phyloP scores from a whole-genome alignment of 2,329 filamentous ascomycete species.

The Stemphylium beticola region DNA sequence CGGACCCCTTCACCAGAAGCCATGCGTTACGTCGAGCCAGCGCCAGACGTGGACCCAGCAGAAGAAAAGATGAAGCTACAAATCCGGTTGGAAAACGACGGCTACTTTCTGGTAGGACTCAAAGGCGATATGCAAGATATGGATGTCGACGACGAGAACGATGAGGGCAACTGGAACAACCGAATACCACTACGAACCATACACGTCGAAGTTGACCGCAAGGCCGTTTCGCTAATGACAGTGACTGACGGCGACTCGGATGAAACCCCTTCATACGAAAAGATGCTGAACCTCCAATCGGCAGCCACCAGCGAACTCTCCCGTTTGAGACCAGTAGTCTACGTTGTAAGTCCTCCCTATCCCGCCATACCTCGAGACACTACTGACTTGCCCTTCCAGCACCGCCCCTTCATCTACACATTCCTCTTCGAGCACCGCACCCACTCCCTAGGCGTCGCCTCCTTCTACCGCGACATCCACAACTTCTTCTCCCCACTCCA shows the following conservation, averaged over 20 bases:
- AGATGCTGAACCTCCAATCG: constrained; percentile 17
- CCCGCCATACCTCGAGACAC: no score
- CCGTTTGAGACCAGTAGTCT: constrained; percentile 71
- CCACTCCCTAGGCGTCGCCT: constrained; percentile 55
- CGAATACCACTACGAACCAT: constrained; percentile 70
- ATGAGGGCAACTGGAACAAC: constrained; percentile 46
- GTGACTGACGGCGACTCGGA: constrained; percentile 23
- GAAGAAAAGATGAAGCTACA: constrained; percentile 67
- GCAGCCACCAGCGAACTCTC: constrained; percentile 18
- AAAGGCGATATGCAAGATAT: constrained; percentile 66
- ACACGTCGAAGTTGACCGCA: constrained; percentile 66
- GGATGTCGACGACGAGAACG: constrained; percentile 54
- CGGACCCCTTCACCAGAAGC: constrained; percentile 28
- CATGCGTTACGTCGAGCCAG: constrained; percentile 47
- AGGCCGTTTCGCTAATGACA: constrained; percentile 30
- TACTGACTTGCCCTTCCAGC: constrained; percentile 27
- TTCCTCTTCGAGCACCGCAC: constrained; percentile 73
- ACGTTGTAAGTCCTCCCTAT: constrained; percentile 57
- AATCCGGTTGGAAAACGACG: constrained; percentile 53
- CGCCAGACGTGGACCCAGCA: constrained; percentile 54
- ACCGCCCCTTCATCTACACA: constrained; percentile 77
- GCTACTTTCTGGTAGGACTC: constrained; percentile 71
- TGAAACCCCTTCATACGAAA: constrained; percentile 30
- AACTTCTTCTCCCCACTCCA: constrained; percentile 58
- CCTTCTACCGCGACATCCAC: constrained; percentile 59